These are phyloP conservation scores for Laetiporus sulphureus DNA, from an alignment of 1,284 basidiomycete genomes.

Conservation along the genomic window DNA sequence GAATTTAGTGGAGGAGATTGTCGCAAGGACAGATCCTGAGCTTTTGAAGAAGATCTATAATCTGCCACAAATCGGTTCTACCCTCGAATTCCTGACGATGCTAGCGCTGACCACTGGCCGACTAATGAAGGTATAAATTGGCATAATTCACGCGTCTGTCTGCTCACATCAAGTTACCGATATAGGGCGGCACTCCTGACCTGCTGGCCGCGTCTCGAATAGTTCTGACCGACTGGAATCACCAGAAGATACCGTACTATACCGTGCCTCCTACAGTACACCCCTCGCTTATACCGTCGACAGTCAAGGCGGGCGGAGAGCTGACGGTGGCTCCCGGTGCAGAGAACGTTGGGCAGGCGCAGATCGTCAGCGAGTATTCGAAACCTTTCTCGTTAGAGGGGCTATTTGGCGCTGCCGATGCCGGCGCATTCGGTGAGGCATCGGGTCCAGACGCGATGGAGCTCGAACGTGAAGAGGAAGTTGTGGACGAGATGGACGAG, in stretches of 20 bases:
- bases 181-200: constrained; percentile 91
- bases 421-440: constrained; percentile 49
- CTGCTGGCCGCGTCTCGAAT: constrained; percentile 77
- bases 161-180: too few species aligned
- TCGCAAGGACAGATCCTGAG: constrained; percentile 59
- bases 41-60: constrained; percentile 81
- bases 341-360: constrained; percentile 68
- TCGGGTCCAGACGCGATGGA: constrained; percentile 14
- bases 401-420: constrained; percentile 70
- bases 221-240: constrained; percentile 93
- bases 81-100: constrained; percentile 88
- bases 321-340: constrained; percentile 54
- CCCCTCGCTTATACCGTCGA: constrained; percentile 64
- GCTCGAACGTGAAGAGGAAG: constrained; percentile 24
- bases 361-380: constrained; percentile 59
- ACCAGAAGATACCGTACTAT: constrained; percentile 90
- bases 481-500: constrained; percentile 41
- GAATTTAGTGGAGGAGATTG: constrained; percentile 81
- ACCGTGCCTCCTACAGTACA: constrained; percentile 76
- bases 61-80: constrained; percentile 66
- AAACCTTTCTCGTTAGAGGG: constrained; percentile 72
- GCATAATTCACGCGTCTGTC: too few species aligned
- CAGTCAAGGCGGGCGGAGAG: constrained; percentile 25
- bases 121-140: constrained; percentile 61
- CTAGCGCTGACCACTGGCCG: constrained; percentile 83